Conservation (phyloP, 2,329 filamentous ascomycete species). For the Penicillium sp. region DNA sequence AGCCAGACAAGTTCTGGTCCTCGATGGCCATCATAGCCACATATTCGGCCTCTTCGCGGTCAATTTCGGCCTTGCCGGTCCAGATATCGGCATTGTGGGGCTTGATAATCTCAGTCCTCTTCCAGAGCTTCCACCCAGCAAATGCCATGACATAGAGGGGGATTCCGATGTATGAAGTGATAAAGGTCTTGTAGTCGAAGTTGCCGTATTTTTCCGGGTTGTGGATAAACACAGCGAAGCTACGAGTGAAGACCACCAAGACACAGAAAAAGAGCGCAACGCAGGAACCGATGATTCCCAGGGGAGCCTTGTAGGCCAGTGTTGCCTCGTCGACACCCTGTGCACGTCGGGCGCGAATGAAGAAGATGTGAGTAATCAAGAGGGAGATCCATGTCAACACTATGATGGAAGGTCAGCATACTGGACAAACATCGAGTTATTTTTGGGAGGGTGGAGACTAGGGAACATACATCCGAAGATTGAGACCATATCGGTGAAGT, state of each 20-base stretch:
- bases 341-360: conserved; percentile 59
- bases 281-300: conserved; percentile 67
- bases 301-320: conserved; percentile 65
- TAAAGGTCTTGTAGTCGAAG: conserved; percentile 71
- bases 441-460: not conserved
- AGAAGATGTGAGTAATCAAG: conserved; percentile 64
- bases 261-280: conserved; percentile 66
- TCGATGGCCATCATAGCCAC: conserved; percentile 4
- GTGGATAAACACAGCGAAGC: conserved; percentile 67
- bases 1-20: conserved; percentile 8
- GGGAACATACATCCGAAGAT: conserved; percentile 53
- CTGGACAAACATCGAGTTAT: not conserved
- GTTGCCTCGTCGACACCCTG: conserved; percentile 56
- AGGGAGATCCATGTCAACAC: conserved; percentile 66
- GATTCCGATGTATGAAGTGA: conserved; percentile 73
- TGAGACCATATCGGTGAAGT: conserved; percentile 64
- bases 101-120: conserved; percentile 54
- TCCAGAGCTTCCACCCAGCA: conserved; percentile 62
- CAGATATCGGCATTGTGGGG: conserved; percentile 65
- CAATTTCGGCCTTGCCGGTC: conserved; percentile 68
- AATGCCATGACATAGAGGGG: conserved; percentile 68
- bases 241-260: conserved; percentile 75
- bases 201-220: conserved; percentile 44
- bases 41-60: conserved; percentile 57
- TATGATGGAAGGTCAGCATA: not conserved